These are phyloP conservation scores for Leccinum subfulvum DNA, from an alignment of 1,284 basidiomycete species.

Conservation along the genomic window DNA sequence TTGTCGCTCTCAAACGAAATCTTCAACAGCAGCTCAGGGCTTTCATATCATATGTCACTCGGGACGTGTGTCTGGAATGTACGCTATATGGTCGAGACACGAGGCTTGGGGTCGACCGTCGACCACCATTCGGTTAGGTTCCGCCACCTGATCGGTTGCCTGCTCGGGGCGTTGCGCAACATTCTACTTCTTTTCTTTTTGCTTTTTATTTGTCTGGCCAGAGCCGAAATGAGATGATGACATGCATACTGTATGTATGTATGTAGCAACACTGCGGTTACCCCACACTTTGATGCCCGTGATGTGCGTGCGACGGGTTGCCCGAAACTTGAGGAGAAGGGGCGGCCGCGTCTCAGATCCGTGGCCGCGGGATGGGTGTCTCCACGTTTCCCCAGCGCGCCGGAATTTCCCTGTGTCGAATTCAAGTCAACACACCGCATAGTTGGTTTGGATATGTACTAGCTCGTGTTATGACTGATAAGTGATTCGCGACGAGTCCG, in stretches of 20 bases:
- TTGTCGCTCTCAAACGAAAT: not conserved
- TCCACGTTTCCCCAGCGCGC: slow-evolving; percentile 11
- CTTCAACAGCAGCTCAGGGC: not conserved
- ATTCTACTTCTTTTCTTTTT: not conserved
- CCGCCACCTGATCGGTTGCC: slow-evolving; percentile 6
- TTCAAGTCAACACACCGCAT: slow-evolving; percentile 9
- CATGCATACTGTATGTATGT: not conserved
- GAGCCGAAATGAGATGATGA: slow-evolving; percentile 6
- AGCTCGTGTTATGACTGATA: not conserved
- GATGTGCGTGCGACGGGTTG: not conserved
- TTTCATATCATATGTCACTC: not conserved
- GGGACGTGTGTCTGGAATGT: slow-evolving; percentile 49
- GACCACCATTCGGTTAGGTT: not conserved
- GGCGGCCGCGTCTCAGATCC: slow-evolving; percentile 25
- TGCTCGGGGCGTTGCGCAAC: not conserved
- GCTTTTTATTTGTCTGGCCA: not conserved
- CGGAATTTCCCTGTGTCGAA: not conserved
- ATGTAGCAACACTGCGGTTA: slow-evolving; percentile 7
- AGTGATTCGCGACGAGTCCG: not conserved
- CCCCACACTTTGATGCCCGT: slow-evolving; percentile 23
- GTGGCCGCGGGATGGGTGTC: not conserved
- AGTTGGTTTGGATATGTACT: not conserved
- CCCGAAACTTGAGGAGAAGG: slow-evolving; percentile 1
- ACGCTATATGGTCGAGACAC: not conserved
- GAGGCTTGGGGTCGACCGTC: not conserved